Percentiles rank a stretch among this genome's conserved stretches.
Evolutionary conservation across 192 early-diverging fungal genomes (phyloP).

Genomic region (Coemansia sp.): DNA sequence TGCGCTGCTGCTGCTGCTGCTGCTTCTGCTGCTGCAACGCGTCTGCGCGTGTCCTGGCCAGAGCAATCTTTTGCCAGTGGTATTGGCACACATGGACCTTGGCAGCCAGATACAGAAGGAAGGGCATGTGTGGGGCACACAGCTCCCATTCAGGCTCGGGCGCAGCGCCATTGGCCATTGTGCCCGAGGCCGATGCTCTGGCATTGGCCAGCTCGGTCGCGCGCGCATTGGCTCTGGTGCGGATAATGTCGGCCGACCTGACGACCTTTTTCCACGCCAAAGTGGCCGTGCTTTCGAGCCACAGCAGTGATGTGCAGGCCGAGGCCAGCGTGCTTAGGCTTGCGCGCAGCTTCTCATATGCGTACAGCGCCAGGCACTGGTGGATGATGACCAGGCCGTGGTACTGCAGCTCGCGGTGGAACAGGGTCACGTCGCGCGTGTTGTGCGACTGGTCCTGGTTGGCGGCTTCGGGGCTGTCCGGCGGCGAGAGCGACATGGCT

Average conservation of each 20-base stretch:
- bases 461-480: constrained; percentile 18
- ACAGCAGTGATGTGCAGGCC: constrained; percentile 48
- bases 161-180: constrained; percentile 48
- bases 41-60: constrained; percentile 39
- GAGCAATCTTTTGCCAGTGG: constrained; percentile 55
- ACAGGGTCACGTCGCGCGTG: constrained; percentile 51
- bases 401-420: constrained; percentile 55
- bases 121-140: constrained; percentile 55
- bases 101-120: constrained; percentile 47
- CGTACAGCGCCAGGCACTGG: constrained; percentile 51
- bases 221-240: constrained; percentile 29
- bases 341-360: constrained; percentile 51
- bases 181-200: constrained; percentile 35
- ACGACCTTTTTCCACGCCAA: constrained; percentile 54
- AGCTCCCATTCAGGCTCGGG: constrained; percentile 58
- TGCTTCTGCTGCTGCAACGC: constrained; percentile 13
- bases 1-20: constrained; percentile 1
- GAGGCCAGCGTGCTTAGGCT: constrained; percentile 44
- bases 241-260: constrained; percentile 47
- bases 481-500: constrained; percentile 25
- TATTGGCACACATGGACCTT: constrained; percentile 56
- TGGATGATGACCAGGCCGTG: constrained; percentile 52
- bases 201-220: constrained; percentile 46
- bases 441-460: constrained; percentile 24
- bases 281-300: constrained; percentile 53